phyloP scores from a whole-genome alignment of 331 rosid species.

The Erythrophleum ivorense region DNA sequence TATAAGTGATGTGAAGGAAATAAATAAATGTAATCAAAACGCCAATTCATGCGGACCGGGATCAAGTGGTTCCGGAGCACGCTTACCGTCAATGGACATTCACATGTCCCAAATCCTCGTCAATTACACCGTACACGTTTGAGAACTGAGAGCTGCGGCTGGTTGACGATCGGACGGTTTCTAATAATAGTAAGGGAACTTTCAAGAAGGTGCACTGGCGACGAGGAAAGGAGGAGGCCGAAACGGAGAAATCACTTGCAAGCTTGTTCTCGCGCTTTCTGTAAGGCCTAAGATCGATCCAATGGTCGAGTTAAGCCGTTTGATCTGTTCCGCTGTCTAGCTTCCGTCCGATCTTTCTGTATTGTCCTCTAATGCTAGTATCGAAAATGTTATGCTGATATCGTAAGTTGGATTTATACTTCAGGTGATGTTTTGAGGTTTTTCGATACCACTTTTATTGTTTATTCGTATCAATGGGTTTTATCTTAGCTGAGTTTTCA shows the following conservation, averaged over 20 bases:
- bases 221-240: background rate
- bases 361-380: background rate
- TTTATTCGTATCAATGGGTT: slow-evolving; percentile 1
- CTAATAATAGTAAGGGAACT: slow-evolving; percentile 22
- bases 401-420: background rate
- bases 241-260: background rate
- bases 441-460: background rate
- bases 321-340: background rate
- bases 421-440: slow-evolving; percentile 32
- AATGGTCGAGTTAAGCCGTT: background rate
- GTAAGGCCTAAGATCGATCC: background rate
- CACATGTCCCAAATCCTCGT: background rate
- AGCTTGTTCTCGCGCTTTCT: slow-evolving; percentile 5
- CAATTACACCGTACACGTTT: slow-evolving; percentile 45
- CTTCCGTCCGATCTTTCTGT: background rate
- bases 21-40: no score
- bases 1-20: no score
- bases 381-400: background rate
- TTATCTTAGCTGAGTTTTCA: background rate
- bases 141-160: background rate
- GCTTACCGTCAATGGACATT: background rate
- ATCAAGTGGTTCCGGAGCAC: background rate
- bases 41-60: background rate
- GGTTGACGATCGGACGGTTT: slow-evolving; percentile 7
- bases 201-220: slow-evolving; percentile 3